Percentiles rank a stretch among this genome's conserved stretches.
Conservation (phyloP, 768 basidiomycete species). For the Sarcomyxa edulis region DNA sequence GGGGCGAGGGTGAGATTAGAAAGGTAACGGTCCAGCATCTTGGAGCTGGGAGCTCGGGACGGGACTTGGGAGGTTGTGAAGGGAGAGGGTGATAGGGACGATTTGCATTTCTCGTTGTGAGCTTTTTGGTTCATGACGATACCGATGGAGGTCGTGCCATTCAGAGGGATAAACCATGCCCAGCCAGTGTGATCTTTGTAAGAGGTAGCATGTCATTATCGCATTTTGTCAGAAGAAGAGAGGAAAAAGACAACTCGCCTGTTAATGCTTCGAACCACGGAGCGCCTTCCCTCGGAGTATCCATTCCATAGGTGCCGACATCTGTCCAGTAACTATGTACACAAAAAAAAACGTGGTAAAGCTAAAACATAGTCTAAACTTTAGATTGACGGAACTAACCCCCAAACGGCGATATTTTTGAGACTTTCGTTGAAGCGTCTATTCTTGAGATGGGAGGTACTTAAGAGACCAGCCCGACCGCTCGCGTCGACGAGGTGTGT, state of each 20-base stretch:
- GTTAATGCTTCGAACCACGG: conserved; percentile 52
- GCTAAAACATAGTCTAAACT: no score
- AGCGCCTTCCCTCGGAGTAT: conserved; percentile 36
- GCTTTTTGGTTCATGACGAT: conserved; percentile 38
- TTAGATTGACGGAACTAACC: no score
- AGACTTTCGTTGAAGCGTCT: conserved; percentile 46
- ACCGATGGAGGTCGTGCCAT: conserved; percentile 45
- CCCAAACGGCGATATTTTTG: conserved; percentile 62
- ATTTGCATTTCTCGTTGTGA: conserved; percentile 25
- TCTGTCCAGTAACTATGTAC: conserved; percentile 63
- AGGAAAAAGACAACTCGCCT: conserved; percentile 26
- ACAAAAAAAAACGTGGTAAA: no score
- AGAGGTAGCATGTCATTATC: not conserved
- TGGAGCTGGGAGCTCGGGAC: conserved; percentile 14
- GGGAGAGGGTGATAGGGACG: not conserved
- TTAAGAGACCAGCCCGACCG: conserved; percentile 55
- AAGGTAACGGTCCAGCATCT: conserved; percentile 35
- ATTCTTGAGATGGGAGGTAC: conserved; percentile 53
- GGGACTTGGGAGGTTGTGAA: not conserved
- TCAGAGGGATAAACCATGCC: conserved; percentile 52
- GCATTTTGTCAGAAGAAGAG: not conserved
- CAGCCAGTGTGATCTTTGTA: conserved; percentile 45
- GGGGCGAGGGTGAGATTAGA: conserved; percentile 43
- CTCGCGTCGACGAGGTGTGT: conserved; percentile 61
- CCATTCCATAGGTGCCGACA: conserved; percentile 35